Conservation (phyloP, 2,329 filamentous ascomycete species). For the Fusarium dimerum region DNA sequence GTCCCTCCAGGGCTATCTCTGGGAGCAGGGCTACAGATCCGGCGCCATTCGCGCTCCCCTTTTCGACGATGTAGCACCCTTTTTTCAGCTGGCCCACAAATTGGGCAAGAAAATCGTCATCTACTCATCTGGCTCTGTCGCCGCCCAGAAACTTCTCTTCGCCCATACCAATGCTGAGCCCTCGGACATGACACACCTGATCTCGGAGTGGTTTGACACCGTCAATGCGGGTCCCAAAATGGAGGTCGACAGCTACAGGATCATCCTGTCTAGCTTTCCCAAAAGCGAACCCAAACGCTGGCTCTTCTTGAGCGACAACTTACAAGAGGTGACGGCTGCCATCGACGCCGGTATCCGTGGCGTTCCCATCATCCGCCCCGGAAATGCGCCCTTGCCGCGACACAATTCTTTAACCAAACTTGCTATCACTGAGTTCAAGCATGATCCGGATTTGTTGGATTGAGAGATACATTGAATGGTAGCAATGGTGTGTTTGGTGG, state of each 20-base stretch:
- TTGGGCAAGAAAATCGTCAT: conserved; percentile 65
- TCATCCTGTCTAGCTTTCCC: conserved; percentile 53
- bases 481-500: conserved; percentile 21
- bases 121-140: conserved; percentile 79
- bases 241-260: conserved; percentile 65
- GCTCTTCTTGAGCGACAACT: conserved; percentile 82
- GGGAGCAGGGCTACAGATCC: conserved; percentile 71
- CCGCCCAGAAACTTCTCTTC: conserved; percentile 80
- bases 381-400: conserved; percentile 64
- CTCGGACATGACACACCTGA: conserved; percentile 58
- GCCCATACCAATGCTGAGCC: conserved; percentile 61
- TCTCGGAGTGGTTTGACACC: conserved; percentile 76
- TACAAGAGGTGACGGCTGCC: conserved; percentile 67
- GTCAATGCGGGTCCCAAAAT: conserved; percentile 77
- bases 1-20: conserved; percentile 76
- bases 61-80: conserved; percentile 71
- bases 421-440: conserved; percentile 39
- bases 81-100: conserved; percentile 59
- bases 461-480: conserved; percentile 19
- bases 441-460: conserved; percentile 21
- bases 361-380: conserved; percentile 64
- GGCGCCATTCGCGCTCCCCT: conserved; percentile 72
- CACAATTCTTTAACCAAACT: conserved; percentile 42
- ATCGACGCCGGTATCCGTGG: conserved; percentile 63
- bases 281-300: conserved; percentile 52